Evolutionary conservation across 2,329 filamentous ascomycete genomes (phyloP), one percentile per base, ranked within the genome.

Genomic region (Penicillium fuscoglaucum): DNA sequence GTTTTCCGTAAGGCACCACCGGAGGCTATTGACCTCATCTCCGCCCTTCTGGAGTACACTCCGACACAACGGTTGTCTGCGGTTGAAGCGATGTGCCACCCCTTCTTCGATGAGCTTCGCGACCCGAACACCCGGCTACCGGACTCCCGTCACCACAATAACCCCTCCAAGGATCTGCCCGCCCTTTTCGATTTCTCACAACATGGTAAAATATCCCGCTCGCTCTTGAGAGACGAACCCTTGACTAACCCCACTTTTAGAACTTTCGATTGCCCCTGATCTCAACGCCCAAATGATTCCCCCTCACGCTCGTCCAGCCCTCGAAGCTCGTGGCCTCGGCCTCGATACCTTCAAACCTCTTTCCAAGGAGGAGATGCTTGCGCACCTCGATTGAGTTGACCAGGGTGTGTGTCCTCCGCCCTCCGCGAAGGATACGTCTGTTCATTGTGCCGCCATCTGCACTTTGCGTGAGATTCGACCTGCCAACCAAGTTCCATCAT

Each of bases 101-200:
- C 95, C 39, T 99, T 98, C 84, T 99, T 99, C 72, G 93, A 99
- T 72, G 95, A 99, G 78, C 83, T 99, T 63, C 87, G 95, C 70
- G 92, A 97, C 70, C 91, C 92, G n/a, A 87, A 77, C 74, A 98
- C 93, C 60, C 90, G 89, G 75, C 83, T 99, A 65, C 95, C 93
- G 10, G 95, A 99, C 76, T 99, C 95, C 26, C 90, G 95, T 74
- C 92, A 97, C 78, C 86, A 90, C 61, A 90, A 89, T 66, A 90
- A 89, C 61, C 83, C 90, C 47, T 78, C 90, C 50, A 89, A 90
- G 73, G 93, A 97, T 61, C 80, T 99, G 52, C 95, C 95, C 24
- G 83, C 84, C 46, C 84, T 99, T 55, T 99, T 97, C 78, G 89
- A 98, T 76, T 99, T 99, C 76, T 89, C 90, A 52, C 90, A 86